Conservation (phyloP, 495 filamentous ascomycete genomes). For the Penicillium bialowiezense region DNA sequence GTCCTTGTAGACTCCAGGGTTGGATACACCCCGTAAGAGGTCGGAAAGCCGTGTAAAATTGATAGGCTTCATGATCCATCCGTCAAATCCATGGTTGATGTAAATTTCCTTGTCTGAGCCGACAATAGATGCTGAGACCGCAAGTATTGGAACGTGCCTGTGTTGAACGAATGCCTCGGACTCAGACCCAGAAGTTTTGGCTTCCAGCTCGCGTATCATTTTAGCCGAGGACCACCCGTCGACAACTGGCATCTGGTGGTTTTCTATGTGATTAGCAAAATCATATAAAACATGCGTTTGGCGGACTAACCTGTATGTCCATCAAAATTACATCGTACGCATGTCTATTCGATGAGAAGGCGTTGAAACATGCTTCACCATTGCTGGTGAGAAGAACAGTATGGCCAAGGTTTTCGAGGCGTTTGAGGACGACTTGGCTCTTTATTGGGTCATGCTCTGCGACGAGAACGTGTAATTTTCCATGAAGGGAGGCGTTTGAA, state of each 20-base stretch:
- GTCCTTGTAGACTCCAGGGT: conserved; percentile 40
- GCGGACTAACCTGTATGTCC: conserved; percentile 46
- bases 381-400: conserved; percentile 73
- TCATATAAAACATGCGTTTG: too few species aligned
- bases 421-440: conserved; percentile 79
- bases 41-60: conserved; percentile 62
- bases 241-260: conserved; percentile 85
- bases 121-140: conserved; percentile 81
- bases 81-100: conserved; percentile 82
- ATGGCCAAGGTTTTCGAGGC: conserved; percentile 78
- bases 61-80: conserved; percentile 82
- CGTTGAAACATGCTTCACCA: conserved; percentile 78
- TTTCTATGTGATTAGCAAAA: too few species aligned
- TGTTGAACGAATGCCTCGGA: conserved; percentile 48
- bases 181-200: conserved; percentile 47
- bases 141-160: conserved; percentile 70
- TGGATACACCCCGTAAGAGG: conserved; percentile 55
- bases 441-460: conserved; percentile 96
- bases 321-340: conserved; percentile 83
- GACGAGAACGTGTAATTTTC: conserved; percentile 62
- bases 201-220: conserved; percentile 74
- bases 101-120: conserved; percentile 70
- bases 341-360: conserved; percentile 57
- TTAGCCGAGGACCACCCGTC: conserved; percentile 78
- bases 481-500: too few species aligned